Base-by-base conservation (phyloP, 2,329 filamentous ascomycete species). In the Trichophyton equinum region DNA sequence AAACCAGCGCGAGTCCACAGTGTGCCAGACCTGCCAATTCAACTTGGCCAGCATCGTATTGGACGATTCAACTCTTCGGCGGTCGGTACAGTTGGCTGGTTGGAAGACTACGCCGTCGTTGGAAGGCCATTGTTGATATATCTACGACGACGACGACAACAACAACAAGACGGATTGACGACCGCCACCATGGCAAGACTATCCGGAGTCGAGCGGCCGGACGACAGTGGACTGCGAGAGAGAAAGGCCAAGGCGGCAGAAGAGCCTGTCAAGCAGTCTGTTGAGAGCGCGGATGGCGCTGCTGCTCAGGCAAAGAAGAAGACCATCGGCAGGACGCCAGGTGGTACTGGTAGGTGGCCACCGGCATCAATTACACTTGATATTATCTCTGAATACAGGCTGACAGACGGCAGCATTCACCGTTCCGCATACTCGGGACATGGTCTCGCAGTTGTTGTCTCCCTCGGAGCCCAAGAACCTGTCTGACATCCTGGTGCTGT, bases 401-500 rank as follows among this genome's bases (percentile, higher is more conserved):
- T 53, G 15, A 51, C 8, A 22, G 13, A 25, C 20, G 1, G n/a
- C 51, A 97, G 94, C 96, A 69, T 99, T 99, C 72, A 87, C 90
- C 62, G 94, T 99, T 60, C 94, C 94, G 56, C 86, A 90, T 64
- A 99, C 94, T 61, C 91, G 96, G 79, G 94, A 99, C 77, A 97
- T 99, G 94, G 92, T 99, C 68, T 95, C 92, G 58, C 94, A 97
- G 77, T 82, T 99, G 60, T 84, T 99, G 68, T 94, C 95, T 68
- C 94, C 94, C 58, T 88, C 88, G 66, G 88, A 97, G 72, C 91
- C 94, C 59, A 99, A 99, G 80, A 97, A 97, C 72, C 73, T 95
- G 44, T 94, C 91, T 63, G 94, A 99, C 74, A 76, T 85, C 62
- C 71, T 87, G 62, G 91, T 99, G 65, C 80, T 99, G 61, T 80